Evolutionary conservation across 2,329 filamentous ascomycete species (phyloP).

Genomic region (Cercospora zeae-maydis): DNA sequence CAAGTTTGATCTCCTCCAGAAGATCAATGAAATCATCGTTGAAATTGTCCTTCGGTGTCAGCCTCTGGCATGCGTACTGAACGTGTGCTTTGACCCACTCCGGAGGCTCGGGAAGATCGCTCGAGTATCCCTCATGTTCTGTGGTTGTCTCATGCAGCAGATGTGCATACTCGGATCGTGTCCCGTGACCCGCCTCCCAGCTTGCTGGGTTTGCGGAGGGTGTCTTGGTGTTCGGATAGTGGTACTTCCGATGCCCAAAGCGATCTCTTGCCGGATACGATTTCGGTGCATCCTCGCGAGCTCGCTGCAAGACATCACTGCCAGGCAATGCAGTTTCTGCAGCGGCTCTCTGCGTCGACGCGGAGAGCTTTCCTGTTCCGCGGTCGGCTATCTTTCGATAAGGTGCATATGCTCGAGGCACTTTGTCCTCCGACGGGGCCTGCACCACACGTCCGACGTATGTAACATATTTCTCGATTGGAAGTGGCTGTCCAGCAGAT

Average conservation of each 20-base stretch:
- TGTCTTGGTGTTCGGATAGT: conserved; percentile 17
- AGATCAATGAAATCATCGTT: conserved; percentile 73
- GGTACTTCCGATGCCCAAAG: conserved; percentile 29
- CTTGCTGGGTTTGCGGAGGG: conserved; percentile 21
- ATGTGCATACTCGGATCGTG: conserved; percentile 37
- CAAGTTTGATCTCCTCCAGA: conserved; percentile 69
- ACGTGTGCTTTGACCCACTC: conserved; percentile 62
- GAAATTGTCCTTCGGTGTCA: conserved; percentile 64
- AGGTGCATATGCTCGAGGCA: conserved; percentile 9
- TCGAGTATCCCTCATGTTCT: conserved; percentile 55
- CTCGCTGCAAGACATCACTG: conserved; percentile 48
- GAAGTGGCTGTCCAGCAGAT: conserved; percentile 41
- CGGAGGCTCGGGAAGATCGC: conserved; percentile 62
- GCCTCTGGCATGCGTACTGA: conserved; percentile 76
- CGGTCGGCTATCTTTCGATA: conserved; percentile 14
- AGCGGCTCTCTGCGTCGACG: conserved; percentile 7
- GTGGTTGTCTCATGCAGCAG: conserved; percentile 70
- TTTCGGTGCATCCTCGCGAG: conserved; percentile 42
- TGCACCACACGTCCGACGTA: conserved; percentile 49
- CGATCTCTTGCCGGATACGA: conserved; percentile 18
- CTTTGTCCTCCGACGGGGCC: conserved; percentile 27
- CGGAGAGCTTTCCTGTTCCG: conserved; percentile 12
- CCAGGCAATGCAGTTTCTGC: conserved; percentile 10
- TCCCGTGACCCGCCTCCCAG: conserved; percentile 34
- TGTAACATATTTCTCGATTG: conserved; percentile 49